Percentiles rank a stretch among this genome's conserved stretches.
Conservation (phyloP, 176 grass and related monocot species). For the Rhynchospora pubera region DNA sequence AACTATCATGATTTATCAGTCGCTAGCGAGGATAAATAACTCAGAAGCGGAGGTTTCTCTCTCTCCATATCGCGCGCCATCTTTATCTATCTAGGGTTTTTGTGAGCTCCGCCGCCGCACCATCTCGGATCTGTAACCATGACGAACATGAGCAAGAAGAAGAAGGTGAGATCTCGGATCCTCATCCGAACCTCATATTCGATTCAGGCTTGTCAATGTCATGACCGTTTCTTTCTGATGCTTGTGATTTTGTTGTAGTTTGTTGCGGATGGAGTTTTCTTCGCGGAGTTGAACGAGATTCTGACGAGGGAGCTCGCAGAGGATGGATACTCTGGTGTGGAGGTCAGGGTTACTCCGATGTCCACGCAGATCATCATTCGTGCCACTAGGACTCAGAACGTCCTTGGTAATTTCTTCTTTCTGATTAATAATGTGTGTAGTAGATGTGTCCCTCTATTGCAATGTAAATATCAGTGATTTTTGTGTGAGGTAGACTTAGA, state of each 20-base stretch:
- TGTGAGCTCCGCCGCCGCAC: not conserved
- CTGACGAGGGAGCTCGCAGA: constrained; percentile 71
- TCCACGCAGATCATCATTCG: constrained; percentile 79
- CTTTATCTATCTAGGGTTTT: constrained; percentile 18
- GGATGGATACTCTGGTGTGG: constrained; percentile 76
- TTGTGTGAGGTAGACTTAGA: too few relatives aligned
- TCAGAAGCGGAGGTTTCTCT: not conserved
- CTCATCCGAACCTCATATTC: not conserved
- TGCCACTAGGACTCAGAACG: constrained; percentile 74
- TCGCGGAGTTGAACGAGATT: constrained; percentile 70
- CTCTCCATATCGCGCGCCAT: constrained; percentile 9
- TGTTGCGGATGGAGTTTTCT: constrained; percentile 76
- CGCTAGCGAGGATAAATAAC: not conserved
- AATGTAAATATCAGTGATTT: too few relatives aligned
- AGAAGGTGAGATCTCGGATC: constrained; percentile 44
- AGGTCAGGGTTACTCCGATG: constrained; percentile 72
- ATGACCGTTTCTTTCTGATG: not conserved
- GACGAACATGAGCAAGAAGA: constrained; percentile 92
- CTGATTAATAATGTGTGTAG: not conserved
- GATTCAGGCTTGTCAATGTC: not conserved
- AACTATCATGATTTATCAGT: not conserved
- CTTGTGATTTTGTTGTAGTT: constrained; percentile 38
- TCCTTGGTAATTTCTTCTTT: constrained; percentile 32
- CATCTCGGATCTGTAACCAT: constrained; percentile 26
- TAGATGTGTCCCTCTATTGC: too few relatives aligned